phyloP scores from a whole-genome alignment of 2,329 filamentous ascomycete species.

The Apiospora rasikravindrae region DNA sequence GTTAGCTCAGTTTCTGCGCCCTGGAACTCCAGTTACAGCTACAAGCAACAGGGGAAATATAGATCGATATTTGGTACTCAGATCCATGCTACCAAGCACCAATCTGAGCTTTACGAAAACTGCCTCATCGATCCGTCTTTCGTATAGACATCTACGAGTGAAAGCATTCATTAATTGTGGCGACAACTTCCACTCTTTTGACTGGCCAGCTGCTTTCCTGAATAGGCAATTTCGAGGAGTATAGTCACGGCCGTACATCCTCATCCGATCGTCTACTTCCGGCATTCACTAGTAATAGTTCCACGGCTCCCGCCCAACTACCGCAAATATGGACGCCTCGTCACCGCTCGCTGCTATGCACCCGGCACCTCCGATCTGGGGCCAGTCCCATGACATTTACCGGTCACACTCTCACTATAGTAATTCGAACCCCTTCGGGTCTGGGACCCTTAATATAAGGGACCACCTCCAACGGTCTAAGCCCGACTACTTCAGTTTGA shows the following conservation, averaged over 20 bases:
- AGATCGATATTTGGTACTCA: constrained; percentile 5
- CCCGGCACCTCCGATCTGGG: constrained; percentile 72
- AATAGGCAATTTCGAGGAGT: constrained; percentile 31
- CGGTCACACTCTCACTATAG: constrained; percentile 53
- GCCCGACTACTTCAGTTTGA: constrained; percentile 82
- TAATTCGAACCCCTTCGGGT: constrained; percentile 58
- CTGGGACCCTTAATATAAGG: constrained; percentile 78
- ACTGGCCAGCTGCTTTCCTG: constrained; percentile 30
- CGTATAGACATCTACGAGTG: constrained; percentile 20
- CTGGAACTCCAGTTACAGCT: background rate
- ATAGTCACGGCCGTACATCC: constrained; percentile 36
- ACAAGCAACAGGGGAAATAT: constrained; percentile 6
- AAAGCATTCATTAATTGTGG: constrained; percentile 37
- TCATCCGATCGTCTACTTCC: constrained; percentile 21
- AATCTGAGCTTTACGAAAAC: constrained; percentile 1
- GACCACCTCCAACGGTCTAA: constrained; percentile 68
- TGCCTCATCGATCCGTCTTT: constrained; percentile 11
- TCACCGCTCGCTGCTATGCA: constrained; percentile 95
- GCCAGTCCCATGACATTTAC: constrained; percentile 55
- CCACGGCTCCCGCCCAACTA: background rate
- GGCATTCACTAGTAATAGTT: constrained; percentile 16
- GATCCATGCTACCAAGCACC: constrained; percentile 13
- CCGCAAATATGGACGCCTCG: constrained; percentile 79
- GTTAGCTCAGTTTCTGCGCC: constrained; percentile 26
- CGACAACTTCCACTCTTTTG: constrained; percentile 32